Evolutionary conservation across 345 rosid species (phyloP).

Genomic region (Pistacia vera): DNA sequence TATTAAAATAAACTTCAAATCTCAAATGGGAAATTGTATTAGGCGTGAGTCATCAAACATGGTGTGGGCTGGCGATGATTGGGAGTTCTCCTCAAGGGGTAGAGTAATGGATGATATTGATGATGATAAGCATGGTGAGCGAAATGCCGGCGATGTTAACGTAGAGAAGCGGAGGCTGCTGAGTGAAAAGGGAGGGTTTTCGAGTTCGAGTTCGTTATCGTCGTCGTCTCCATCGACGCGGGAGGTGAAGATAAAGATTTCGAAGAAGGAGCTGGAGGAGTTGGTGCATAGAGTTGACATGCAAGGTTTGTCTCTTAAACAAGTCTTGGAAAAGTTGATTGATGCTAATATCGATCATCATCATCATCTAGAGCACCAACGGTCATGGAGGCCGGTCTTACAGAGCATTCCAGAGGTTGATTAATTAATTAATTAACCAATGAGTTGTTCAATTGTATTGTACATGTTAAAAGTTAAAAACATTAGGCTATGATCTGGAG

Average conservation of each 20-base stretch:
- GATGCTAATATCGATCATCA: not conserved
- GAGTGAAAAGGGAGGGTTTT: not conserved
- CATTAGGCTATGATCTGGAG: not conserved
- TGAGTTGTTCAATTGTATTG: not conserved
- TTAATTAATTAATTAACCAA: constrained; percentile 17
- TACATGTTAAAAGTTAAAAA: too few relatives aligned
- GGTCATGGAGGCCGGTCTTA: constrained; percentile 67
- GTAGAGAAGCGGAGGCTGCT: constrained; percentile 28
- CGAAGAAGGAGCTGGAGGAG: constrained; percentile 67
- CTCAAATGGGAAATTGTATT: constrained; percentile 54
- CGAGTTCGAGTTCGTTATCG: constrained; percentile 9
- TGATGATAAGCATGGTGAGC: not conserved
- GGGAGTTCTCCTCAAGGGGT: constrained; percentile 19
- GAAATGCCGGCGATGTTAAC: not conserved
- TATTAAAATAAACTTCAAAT: too few relatives aligned
- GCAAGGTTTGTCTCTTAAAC: constrained; percentile 46
- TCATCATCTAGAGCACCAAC: constrained; percentile 24
- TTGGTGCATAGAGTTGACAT: constrained; percentile 40
- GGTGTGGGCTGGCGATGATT: constrained; percentile 44
- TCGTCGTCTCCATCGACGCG: not conserved
- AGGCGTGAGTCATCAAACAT: constrained; percentile 12
- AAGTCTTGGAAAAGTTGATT: constrained; percentile 33
- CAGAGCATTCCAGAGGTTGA: constrained; percentile 79
- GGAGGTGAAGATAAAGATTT: constrained; percentile 69
- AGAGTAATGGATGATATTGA: not conserved